Evolutionary conservation across 352 stramenopile genomes (phyloP).

Genomic region (Pythium scleroteichum): DNA sequence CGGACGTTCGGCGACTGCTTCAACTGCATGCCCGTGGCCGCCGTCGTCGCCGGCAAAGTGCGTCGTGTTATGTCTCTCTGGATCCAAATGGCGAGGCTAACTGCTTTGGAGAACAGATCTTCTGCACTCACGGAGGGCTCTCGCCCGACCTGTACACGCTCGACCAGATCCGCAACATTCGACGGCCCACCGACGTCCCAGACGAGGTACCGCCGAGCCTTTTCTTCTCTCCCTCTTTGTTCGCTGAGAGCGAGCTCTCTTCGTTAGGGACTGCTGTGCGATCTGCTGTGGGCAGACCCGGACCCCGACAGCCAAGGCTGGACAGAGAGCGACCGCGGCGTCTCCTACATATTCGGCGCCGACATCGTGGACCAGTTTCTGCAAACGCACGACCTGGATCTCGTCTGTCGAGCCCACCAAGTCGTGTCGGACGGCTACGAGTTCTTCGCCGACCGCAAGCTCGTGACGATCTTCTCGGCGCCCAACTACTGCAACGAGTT

Average conservation of each 20-base stretch:
- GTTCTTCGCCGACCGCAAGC: conserved; percentile 98
- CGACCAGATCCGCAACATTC: conserved; percentile 95
- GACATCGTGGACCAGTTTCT: conserved; percentile 98
- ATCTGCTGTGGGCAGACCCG: conserved; percentile 88
- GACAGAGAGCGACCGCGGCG: conserved; percentile 96
- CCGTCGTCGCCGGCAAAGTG: conserved; percentile 94
- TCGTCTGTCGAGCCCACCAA: conserved; percentile 98
- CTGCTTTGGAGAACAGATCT: conserved; percentile 65
- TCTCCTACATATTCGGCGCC: conserved; percentile 98
- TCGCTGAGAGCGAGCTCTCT: not conserved
- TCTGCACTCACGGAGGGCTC: conserved; percentile 96
- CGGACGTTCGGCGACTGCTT: conserved; percentile 97
- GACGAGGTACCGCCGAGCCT: conserved; percentile 47
- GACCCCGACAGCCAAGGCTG: conserved; percentile 90
- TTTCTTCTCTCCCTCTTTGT: not conserved
- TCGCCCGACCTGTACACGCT: conserved; percentile 96
- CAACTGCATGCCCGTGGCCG: conserved; percentile 97
- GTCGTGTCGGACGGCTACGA: conserved; percentile 99
- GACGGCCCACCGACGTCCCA: conserved; percentile 79
- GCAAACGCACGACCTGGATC: conserved; percentile 95
- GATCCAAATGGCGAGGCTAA: not conserved
- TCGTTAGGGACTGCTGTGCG: conserved; percentile 66
- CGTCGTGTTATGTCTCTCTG: not conserved
- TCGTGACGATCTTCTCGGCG: conserved; percentile 99
- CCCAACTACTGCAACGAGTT: conserved; percentile 99